Evolutionary conservation across 139 green algal species (phyloP).

Genomic region (Zygnema circumcarinatum): DNA sequence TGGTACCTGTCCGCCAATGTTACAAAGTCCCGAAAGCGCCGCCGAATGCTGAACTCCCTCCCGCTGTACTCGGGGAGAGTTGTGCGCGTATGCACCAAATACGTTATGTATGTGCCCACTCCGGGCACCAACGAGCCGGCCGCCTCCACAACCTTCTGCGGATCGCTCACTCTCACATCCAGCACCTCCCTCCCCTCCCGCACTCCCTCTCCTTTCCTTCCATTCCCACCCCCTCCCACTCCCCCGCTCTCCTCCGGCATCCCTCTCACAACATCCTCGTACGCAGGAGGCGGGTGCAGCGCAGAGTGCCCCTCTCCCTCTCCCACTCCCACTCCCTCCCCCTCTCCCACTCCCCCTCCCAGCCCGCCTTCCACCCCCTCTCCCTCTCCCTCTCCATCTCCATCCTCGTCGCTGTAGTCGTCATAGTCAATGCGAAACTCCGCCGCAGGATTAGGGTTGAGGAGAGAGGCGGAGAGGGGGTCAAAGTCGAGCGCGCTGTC

Average conservation of each 20-base stretch:
- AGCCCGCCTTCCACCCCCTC: not conserved
- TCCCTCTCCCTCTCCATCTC: not conserved
- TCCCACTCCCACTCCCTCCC: not conserved
- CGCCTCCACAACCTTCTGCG: slow-evolving; percentile 32
- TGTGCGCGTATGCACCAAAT: slow-evolving; percentile 39
- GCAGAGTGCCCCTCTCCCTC: too few species aligned
- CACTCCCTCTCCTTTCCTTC: not conserved
- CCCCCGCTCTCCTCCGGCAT: too few species aligned
- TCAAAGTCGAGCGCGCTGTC: not conserved
- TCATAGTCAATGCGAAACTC: not conserved
- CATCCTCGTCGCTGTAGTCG: too few species aligned
- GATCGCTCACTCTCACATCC: slow-evolving; percentile 30
- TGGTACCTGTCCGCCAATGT: slow-evolving; percentile 53
- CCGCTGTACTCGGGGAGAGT: slow-evolving; percentile 38
- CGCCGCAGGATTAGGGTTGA: not conserved
- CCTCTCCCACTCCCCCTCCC: not conserved
- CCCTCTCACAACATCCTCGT: too few species aligned
- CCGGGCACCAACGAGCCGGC: slow-evolving; percentile 29
- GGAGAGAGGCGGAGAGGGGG: not conserved
- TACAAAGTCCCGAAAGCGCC: slow-evolving; percentile 66
- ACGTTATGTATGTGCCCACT: slow-evolving; percentile 40
- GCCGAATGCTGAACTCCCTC: slow-evolving; percentile 30
- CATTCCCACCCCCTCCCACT: too few species aligned
- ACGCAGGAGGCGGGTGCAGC: too few species aligned
- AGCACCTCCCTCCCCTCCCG: not conserved